phyloP scores from a whole-genome alignment of 2,329 filamentous ascomycete genomes.

The Alternaria rosae region DNA sequence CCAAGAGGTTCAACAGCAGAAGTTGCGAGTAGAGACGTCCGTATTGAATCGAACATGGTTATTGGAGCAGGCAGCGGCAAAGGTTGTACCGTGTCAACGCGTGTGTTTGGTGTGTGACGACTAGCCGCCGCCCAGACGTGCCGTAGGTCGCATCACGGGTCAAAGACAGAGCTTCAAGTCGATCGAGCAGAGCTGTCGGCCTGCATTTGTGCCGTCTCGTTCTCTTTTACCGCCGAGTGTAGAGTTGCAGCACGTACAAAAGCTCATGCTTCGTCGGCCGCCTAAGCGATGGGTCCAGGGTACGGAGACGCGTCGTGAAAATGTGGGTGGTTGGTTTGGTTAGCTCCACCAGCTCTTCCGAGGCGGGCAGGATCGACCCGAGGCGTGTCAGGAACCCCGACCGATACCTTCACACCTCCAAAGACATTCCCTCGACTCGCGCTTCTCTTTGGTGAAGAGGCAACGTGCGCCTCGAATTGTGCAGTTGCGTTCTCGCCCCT shows the following conservation, averaged over 20 bases:
- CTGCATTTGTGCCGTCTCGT: background rate
- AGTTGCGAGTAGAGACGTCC: background rate
- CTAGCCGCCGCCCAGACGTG: constrained; percentile 8
- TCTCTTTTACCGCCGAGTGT: background rate
- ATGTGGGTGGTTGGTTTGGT: background rate
- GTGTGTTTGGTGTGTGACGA: background rate
- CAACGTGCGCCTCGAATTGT: background rate
- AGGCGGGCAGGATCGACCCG: background rate
- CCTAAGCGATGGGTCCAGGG: background rate
- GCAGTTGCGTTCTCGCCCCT: background rate
- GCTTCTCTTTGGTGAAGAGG: background rate
- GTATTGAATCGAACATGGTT: background rate
- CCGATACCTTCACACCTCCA: background rate
- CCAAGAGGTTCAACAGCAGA: background rate
- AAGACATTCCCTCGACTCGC: background rate
- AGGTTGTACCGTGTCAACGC: background rate
- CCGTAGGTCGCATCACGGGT: constrained; percentile 6
- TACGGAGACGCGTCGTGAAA: background rate
- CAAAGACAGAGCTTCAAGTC: background rate
- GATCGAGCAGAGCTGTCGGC: background rate
- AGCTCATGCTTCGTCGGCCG: background rate
- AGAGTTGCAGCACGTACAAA: background rate
- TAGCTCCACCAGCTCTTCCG: background rate
- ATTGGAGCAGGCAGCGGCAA: background rate
- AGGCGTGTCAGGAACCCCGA: background rate